Conservation (phyloP, 108 stramenopile genomes). For the Nitzschia palea region DNA sequence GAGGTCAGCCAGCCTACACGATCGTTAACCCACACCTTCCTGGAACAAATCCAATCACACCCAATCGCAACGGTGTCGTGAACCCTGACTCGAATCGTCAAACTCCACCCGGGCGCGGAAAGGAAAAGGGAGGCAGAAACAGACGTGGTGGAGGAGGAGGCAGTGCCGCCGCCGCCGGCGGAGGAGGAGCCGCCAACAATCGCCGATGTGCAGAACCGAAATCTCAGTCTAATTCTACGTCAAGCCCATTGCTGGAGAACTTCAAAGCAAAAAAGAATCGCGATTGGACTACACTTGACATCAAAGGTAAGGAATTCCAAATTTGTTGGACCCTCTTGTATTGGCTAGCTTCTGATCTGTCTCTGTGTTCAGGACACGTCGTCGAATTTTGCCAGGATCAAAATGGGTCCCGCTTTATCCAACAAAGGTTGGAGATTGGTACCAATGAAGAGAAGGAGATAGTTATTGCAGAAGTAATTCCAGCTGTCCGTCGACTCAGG, state of each 20-base stretch:
- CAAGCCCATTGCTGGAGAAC: constrained; percentile 69
- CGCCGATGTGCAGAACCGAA: constrained; percentile 41
- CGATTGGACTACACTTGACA: constrained; percentile 74
- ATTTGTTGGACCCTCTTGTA: neutral
- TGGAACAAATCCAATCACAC: constrained; percentile 5
- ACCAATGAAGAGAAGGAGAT: constrained; percentile 79
- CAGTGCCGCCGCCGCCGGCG: constrained; percentile 27
- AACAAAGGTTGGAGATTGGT: constrained; percentile 91
- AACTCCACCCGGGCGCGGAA: constrained; percentile 11
- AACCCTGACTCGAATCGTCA: neutral
- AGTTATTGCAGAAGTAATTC: constrained; percentile 85
- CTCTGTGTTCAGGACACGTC: constrained; percentile 49
- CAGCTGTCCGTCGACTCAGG: constrained; percentile 62
- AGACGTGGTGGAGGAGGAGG: constrained; percentile 16
- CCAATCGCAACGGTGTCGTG: neutral
- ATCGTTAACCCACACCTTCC: constrained; percentile 22
- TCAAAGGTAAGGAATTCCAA: constrained; percentile 32
- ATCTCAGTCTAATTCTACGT: constrained; percentile 29
- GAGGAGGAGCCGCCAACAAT: neutral
- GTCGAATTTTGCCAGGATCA: constrained; percentile 96
- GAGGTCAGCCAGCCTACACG: constrained; percentile 12
- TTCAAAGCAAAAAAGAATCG: constrained; percentile 76
- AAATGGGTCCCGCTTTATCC: constrained; percentile 97
- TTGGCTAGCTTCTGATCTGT: neutral
- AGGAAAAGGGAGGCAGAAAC: constrained; percentile 23